Evolutionary conservation across 1,139 yeast species (phyloP), one percentile per base, ranked within the genome.

Genomic region (Suhomyces yuchorum): DNA sequence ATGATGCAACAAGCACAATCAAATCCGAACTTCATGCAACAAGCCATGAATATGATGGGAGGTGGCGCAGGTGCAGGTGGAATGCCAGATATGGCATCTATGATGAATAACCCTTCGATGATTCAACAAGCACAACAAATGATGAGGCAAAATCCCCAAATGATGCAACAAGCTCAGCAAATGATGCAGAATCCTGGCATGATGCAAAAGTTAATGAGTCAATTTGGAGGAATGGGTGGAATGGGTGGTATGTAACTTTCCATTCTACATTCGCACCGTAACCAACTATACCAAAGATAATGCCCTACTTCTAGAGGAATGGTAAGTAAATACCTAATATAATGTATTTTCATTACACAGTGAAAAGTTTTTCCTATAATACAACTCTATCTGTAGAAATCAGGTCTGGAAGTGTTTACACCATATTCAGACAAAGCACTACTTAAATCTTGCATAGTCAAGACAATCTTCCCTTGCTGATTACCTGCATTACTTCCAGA

Each of bases 341-440:
- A 19, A 22, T 23, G 15, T 30, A 30, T 20, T 37, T 37, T 19
- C 26, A 24, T 22, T 37, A 22, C 30, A 26, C 17, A 18, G 30
- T 26, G 33, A 14, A 26, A 19, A 28, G 17, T 26, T 38, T 38
- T 26, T 4, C 19, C 17, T 30, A 37, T 22, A 22, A 15, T 37
- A 37, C 39, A 37, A 37, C 12, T 37, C 43, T 42, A 56, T 33
- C 96, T 82, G 68, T 93, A 95, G 65, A 92, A 95, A 56, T 92
- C 98, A 0, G 99, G 98, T 56, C 97, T 78, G 51, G 86, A 81
- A 3, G 95, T 82, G 61, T 93, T 92, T 59, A 95, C 76, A 1
- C 99, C 99, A 62, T 93, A 93, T 64, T 95, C 99, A 37, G 91
- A 80, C 55, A 90, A 69, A 0, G 97, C 97, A 61, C 87, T 85